Conservation (phyloP, 805 yeast genomes). For the Candida glaebosa region DNA sequence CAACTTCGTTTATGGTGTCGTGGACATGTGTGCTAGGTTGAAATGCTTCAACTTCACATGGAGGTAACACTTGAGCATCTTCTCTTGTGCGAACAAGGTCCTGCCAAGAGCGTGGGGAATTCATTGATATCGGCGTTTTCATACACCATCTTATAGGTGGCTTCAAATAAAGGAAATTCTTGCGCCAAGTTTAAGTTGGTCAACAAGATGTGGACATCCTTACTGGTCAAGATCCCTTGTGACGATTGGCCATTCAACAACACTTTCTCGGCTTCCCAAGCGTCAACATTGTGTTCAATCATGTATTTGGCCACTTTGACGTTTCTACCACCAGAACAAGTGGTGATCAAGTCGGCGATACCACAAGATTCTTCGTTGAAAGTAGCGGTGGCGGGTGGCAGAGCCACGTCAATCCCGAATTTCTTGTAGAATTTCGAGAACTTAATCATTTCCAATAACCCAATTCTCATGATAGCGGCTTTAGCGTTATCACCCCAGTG, state of each 20-base stretch:
- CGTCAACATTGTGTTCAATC: conserved; percentile 75
- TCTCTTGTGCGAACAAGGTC: not conserved
- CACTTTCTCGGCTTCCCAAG: conserved; percentile 79
- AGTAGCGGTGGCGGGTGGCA: conserved; percentile 73
- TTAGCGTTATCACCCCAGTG: conserved; percentile 99
- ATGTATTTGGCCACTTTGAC: conserved; percentile 84
- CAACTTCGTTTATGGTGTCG: too few relatives aligned
- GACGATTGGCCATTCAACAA: conserved; percentile 94
- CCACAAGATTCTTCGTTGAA: conserved; percentile 95
- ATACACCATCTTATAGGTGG: conserved; percentile 80
- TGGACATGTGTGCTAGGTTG: too few relatives aligned
- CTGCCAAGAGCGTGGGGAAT: conserved; percentile 63
- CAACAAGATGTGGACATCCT: conserved; percentile 87
- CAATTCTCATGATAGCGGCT: conserved; percentile 96
- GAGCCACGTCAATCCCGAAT: conserved; percentile 47
- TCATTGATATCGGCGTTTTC: conserved; percentile 70
- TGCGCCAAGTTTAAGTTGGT: conserved; percentile 45
- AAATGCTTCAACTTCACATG: too few relatives aligned
- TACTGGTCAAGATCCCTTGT: conserved; percentile 88
- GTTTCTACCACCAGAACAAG: conserved; percentile 97
- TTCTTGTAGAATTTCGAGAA: conserved; percentile 60
- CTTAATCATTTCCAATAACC: conserved; percentile 82
- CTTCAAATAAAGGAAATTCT: conserved; percentile 80
- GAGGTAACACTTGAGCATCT: conserved; percentile 1
- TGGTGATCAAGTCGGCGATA: conserved; percentile 96